A percentile compares a stretch with the other conserved stretches of the same genome.
Evolutionary conservation across 768 basidiomycete genomes (phyloP).

Genomic region (Calocybe indica): DNA sequence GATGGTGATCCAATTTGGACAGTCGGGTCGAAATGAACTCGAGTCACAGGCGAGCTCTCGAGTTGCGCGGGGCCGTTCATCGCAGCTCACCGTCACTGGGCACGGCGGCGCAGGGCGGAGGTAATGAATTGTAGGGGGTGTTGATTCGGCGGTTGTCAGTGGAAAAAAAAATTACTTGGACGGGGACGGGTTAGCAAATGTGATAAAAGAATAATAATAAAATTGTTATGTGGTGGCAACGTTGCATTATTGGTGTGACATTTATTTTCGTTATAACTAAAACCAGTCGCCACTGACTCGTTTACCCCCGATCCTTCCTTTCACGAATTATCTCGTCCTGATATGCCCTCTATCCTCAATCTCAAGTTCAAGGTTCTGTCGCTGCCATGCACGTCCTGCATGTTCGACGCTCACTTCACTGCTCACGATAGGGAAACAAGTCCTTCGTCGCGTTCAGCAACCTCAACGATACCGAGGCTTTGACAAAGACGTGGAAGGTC

Average conservation of each 20-base stretch:
- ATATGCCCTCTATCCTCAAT: conserved; percentile 79
- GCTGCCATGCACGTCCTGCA: conserved; percentile 6
- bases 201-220: too few relatives aligned
- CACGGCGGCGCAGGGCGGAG: conserved; percentile 2
- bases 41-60: conserved; percentile 12
- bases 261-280: neutral
- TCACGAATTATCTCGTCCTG: conserved; percentile 9
- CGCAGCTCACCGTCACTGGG: neutral
- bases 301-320: conserved; percentile 6
- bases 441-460: conserved; percentile 92
- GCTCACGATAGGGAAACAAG: conserved; percentile 72
- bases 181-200: too few relatives aligned
- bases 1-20: conserved; percentile 12
- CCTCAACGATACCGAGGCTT: conserved; percentile 75
- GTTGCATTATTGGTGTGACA: too few relatives aligned
- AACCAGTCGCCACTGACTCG: conserved; percentile 2
- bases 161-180: too few relatives aligned
- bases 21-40: conserved; percentile 13
- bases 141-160: too few relatives aligned
- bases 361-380: conserved; percentile 76
- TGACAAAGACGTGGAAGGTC: conserved; percentile 92
- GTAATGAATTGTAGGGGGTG: neutral
- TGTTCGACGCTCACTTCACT: conserved; percentile 5
- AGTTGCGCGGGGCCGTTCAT: neutral
- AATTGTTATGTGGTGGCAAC: too few relatives aligned